Percentiles rank a stretch among this genome's conserved stretches.
phyloP scores from a whole-genome alignment of 2,329 filamentous ascomycete species.

The Macrophomina phaseolina region DNA sequence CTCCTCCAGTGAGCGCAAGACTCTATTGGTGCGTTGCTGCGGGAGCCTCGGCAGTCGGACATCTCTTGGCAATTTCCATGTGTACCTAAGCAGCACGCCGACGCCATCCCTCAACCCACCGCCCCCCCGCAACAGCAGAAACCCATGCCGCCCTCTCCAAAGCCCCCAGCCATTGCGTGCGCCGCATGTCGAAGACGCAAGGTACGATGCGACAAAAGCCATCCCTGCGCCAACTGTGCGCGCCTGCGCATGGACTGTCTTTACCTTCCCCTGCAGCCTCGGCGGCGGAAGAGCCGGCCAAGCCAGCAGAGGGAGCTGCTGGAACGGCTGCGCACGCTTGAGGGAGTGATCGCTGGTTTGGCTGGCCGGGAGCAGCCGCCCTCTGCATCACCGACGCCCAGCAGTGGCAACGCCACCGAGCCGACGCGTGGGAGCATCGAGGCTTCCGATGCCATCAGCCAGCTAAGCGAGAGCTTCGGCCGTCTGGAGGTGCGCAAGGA shows the following conservation, averaged over 20 bases:
- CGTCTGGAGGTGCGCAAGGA: not conserved
- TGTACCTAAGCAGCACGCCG: no score
- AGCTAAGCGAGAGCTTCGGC: not conserved
- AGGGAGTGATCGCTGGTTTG: not conserved
- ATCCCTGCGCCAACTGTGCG: not conserved
- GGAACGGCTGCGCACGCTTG: not conserved
- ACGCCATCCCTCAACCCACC: no score
- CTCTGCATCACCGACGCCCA: not conserved
- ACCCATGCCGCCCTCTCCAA: no score
- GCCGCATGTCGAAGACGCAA: not conserved
- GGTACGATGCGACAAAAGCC: constrained; percentile 2
- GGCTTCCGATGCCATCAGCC: not conserved
- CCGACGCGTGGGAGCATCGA: not conserved
- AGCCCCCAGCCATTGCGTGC: not conserved
- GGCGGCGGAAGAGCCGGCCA: not conserved
- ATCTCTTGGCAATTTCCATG: no score
- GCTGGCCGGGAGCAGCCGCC: not conserved
- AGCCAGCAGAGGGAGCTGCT: not conserved
- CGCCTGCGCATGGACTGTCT: not conserved
- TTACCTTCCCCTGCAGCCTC: not conserved
- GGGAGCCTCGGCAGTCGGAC: no score
- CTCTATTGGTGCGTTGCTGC: no score
- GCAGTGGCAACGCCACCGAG: not conserved
- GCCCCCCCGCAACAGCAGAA: no score
- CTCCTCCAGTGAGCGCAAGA: no score